Conservation (phyloP, 2,329 filamentous ascomycete species). For the Emergomyces pasteurianus region DNA sequence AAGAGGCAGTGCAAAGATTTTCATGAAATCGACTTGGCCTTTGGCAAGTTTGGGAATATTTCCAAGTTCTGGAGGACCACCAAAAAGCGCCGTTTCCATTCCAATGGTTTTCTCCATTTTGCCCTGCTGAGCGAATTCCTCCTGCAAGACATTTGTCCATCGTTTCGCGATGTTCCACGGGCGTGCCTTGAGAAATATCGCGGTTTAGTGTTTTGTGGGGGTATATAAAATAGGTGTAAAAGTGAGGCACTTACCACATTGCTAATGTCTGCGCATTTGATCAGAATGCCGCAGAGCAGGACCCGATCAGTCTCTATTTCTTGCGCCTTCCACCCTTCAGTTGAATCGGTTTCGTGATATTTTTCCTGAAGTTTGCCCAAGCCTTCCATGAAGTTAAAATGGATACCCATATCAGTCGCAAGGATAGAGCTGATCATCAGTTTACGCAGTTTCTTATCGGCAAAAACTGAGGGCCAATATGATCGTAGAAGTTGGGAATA, state of each 20-base stretch:
- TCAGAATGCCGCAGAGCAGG: constrained; percentile 76
- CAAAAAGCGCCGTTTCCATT: constrained; percentile 77
- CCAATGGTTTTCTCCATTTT: constrained; percentile 81
- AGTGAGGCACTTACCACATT: constrained; percentile 63
- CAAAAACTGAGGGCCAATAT: constrained; percentile 77
- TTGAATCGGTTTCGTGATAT: constrained; percentile 51
- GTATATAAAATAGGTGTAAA: not conserved
- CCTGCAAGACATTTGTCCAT: constrained; percentile 90
- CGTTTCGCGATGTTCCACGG: constrained; percentile 68
- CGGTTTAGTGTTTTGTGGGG: constrained; percentile 13
- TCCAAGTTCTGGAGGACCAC: constrained; percentile 64
- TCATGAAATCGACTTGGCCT: constrained; percentile 93
- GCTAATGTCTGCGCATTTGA: constrained; percentile 98
- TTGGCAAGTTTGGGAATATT: constrained; percentile 73
- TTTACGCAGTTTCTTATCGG: constrained; percentile 66
- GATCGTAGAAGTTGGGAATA: constrained; percentile 90
- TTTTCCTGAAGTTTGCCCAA: constrained; percentile 71
- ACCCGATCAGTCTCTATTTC: constrained; percentile 64
- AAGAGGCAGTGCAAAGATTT: constrained; percentile 81
- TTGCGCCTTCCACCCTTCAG: constrained; percentile 65
- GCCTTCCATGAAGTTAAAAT: constrained; percentile 93
- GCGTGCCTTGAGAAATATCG: constrained; percentile 50
- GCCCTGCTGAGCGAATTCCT: constrained; percentile 88
- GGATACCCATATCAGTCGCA: constrained; percentile 92
- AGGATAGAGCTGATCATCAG: constrained; percentile 97